These are phyloP conservation scores for Epichloe scottii DNA, from an alignment of 2,329 filamentous ascomycete genomes.

Conservation along the genomic window DNA sequence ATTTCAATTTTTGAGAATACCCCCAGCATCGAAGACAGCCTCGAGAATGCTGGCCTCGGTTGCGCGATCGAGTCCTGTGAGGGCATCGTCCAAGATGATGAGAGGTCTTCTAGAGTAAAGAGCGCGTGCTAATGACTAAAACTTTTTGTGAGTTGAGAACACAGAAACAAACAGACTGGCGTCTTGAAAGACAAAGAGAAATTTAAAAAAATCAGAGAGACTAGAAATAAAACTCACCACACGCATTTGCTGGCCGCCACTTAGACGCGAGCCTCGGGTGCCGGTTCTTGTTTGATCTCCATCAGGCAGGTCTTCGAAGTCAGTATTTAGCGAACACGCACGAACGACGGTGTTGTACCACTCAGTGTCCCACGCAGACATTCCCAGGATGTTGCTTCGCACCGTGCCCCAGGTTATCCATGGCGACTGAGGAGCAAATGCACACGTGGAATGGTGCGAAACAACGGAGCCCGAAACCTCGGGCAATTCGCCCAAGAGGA, in stretches of 20 bases:
- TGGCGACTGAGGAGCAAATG: constrained; percentile 14
- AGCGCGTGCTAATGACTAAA: constrained; percentile 14
- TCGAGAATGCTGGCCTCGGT: constrained; percentile 26
- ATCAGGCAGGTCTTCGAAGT: constrained; percentile 11
- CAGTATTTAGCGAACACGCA: constrained; percentile 10
- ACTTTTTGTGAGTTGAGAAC: not conserved
- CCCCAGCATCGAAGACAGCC: constrained; percentile 20
- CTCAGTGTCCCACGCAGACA: constrained; percentile 7
- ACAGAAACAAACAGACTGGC: no score
- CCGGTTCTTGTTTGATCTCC: constrained; percentile 14
- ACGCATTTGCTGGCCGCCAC: constrained; percentile 17
- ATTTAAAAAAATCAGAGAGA: not conserved
- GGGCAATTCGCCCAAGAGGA: constrained; percentile 13
- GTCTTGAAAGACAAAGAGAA: not conserved
- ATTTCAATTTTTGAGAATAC: constrained; percentile 15
- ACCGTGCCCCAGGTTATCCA: constrained; percentile 15
- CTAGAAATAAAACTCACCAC: constrained; percentile 6
- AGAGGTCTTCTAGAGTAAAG: constrained; percentile 13
- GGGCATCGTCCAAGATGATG: constrained; percentile 20
- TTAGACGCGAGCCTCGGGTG: constrained; percentile 12
- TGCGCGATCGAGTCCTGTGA: constrained; percentile 23
- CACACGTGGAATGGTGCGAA: constrained; percentile 6
- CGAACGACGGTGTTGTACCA: constrained; percentile 13
- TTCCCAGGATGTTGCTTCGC: constrained; percentile 13
- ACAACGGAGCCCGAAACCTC: constrained; percentile 6